Evolutionary conservation across 805 yeast genomes (phyloP), one percentile per base, ranked within the genome.

Genomic region (Candida stauntonica): DNA sequence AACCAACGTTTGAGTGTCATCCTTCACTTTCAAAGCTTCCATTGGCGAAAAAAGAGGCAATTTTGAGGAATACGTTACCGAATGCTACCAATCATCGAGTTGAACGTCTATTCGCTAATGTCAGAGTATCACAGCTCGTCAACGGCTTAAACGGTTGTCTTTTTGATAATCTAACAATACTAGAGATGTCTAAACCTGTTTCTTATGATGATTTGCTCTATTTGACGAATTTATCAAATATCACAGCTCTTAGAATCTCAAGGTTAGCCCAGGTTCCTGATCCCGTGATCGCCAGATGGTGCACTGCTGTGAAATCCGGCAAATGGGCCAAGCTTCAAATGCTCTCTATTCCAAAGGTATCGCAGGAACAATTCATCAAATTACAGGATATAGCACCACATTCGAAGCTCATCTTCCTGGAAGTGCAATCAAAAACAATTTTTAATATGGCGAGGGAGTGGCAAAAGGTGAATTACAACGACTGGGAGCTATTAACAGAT

Each of bases 51-150:
- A 42, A 39, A 13, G 36, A 33, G 8, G 39, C 39, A 11, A 29
- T 44, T 5, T 17, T 43, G 14, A 44, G 52, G 20, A 56, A 53
- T 18, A 36, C 45, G 8, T 32, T 49, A 1, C 54, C 62, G n/a
- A 38, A 41, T 2, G 18, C 48, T 0, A 34, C 38, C 14, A 53
- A 51, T 26, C 67, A 63, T 40, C 40, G 70, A 21, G 47, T 64
- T n/a, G 69, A 65, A 41, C 54, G 66, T 5, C 40, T 63, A 2
- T 60, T 52, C 29, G 41, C 48, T 4, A 62, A 63, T 41, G 29
- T 58, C 12, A 32, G 41, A 6, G 26, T 48, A 11, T 34, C 48
- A 3, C 35, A 37, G 7, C 36, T 53, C n/a, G 42, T 44, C 11
- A 30, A 32, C 7, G 19, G 45, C 1, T 36, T 54, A 19, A 47